Percentiles rank a stretch among this genome's conserved stretches.
Evolutionary conservation across 768 basidiomycete genomes (phyloP).

Genomic region (Mycena polygramma): DNA sequence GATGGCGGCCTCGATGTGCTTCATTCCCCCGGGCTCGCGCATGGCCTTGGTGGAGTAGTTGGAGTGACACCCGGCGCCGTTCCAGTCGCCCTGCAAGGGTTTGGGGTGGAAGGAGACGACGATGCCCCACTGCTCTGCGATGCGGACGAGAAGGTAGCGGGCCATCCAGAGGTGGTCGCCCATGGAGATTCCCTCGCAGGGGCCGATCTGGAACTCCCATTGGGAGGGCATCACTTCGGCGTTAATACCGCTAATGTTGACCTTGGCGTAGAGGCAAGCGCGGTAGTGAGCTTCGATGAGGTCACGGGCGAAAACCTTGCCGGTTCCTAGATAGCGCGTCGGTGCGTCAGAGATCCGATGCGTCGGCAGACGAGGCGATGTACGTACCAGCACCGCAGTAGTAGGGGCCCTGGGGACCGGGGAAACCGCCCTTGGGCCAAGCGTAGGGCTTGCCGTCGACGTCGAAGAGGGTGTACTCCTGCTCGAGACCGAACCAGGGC

Average conservation of each 20-base stretch:
- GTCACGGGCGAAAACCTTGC: constrained; percentile 98
- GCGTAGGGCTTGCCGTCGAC: constrained; percentile 91
- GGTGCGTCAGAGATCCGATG: constrained; percentile 38
- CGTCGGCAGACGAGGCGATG: constrained; percentile 9
- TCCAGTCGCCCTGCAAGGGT: constrained; percentile 97
- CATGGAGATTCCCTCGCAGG: constrained; percentile 97
- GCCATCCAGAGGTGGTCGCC: constrained; percentile 99
- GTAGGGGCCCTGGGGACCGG: constrained; percentile 98
- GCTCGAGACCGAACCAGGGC: constrained; percentile 99
- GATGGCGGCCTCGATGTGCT: constrained; percentile 92
- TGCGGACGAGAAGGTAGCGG: constrained; percentile 93
- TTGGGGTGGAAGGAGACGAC: constrained; percentile 99
- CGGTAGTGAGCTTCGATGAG: constrained; percentile 99
- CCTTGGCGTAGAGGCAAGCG: constrained; percentile 92
- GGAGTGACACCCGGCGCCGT: constrained; percentile 98
- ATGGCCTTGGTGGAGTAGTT: constrained; percentile 97
- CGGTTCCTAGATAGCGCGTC: constrained; percentile 76
- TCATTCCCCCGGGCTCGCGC: constrained; percentile 95
- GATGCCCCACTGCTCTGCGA: constrained; percentile 97
- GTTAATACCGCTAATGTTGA: constrained; percentile 99
- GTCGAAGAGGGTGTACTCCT: constrained; percentile 99
- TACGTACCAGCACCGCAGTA: constrained; percentile 97
- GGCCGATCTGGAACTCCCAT: constrained; percentile 99
- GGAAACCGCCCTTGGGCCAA: constrained; percentile 99
- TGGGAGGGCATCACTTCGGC: constrained; percentile 99